Conservation (phyloP, 1,139 yeast genomes). For the Blastobotrys ciferrii region DNA sequence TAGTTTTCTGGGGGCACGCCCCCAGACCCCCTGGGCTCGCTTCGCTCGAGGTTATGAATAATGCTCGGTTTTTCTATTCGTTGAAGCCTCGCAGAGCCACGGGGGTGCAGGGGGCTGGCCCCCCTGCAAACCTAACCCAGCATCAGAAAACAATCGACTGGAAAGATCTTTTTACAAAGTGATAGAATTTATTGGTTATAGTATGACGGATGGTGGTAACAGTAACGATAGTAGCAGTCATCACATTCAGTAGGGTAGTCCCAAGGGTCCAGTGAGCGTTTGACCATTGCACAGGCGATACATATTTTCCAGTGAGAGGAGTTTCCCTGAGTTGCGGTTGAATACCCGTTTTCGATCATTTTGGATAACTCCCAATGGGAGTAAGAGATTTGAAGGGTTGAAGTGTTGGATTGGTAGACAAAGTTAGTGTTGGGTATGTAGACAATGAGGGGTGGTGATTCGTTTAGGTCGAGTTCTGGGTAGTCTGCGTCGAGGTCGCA, state of each 20-base stretch:
- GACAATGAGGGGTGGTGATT: constrained; percentile 70
- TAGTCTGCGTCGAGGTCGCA: constrained; percentile 49
- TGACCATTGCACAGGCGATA: constrained; percentile 83
- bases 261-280: constrained; percentile 74
- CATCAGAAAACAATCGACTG: too few species aligned
- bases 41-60: too few species aligned
- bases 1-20: too few species aligned
- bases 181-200: too few species aligned
- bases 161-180: too few species aligned
- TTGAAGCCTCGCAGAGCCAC: too few species aligned
- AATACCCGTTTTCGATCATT: constrained; percentile 78
- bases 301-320: constrained; percentile 73
- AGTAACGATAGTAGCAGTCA: constrained; percentile 67
- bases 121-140: too few species aligned
- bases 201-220: constrained; percentile 40
- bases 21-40: too few species aligned
- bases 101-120: too few species aligned
- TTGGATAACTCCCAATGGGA: constrained; percentile 54
- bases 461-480: neutral
- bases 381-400: constrained; percentile 72
- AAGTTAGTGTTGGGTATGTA: constrained; percentile 78
- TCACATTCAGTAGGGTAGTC: constrained; percentile 67
- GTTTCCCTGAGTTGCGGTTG: constrained; percentile 69
- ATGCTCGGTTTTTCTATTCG: too few species aligned
- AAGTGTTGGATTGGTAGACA: constrained; percentile 63